These are phyloP conservation scores for Rhipidocladum racemiflorum DNA, from an alignment of 176 grass and related monocot species.

Conservation along the genomic window DNA sequence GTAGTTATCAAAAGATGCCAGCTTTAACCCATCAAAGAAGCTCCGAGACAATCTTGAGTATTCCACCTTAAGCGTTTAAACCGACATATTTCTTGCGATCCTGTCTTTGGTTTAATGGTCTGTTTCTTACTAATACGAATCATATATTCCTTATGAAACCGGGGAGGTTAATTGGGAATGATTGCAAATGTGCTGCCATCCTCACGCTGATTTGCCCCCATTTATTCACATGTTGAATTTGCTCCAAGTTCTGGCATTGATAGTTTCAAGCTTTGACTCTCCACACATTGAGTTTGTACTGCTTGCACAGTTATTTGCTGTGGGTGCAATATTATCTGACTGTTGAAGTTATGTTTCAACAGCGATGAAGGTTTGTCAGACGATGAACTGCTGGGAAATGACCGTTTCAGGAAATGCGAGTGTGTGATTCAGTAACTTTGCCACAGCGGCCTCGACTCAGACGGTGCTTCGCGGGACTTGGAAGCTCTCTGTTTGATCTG, in stretches of 20 bases:
- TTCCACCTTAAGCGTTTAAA: neutral
- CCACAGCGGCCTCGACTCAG: neutral
- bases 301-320: neutral
- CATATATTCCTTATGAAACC: neutral
- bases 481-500: too few species aligned
- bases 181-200: neutral
- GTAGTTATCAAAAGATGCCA: neutral
- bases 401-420: constrained; percentile 71
- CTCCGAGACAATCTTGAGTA: neutral
- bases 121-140: neutral
- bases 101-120: neutral
- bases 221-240: neutral
- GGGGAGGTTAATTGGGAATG: neutral
- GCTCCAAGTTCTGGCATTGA: neutral
- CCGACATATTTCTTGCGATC: neutral
- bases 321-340: neutral
- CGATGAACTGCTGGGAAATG: constrained; percentile 46
- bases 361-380: constrained; percentile 74
- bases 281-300: neutral
- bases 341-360: constrained; percentile 16
- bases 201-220: neutral
- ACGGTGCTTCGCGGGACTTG: neutral
- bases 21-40: neutral
- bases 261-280: neutral
- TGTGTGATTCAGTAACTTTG: constrained; percentile 67